Base-by-base conservation (phyloP, 352 stramenopile species). In the Paralagenidium karlingii region DNA sequence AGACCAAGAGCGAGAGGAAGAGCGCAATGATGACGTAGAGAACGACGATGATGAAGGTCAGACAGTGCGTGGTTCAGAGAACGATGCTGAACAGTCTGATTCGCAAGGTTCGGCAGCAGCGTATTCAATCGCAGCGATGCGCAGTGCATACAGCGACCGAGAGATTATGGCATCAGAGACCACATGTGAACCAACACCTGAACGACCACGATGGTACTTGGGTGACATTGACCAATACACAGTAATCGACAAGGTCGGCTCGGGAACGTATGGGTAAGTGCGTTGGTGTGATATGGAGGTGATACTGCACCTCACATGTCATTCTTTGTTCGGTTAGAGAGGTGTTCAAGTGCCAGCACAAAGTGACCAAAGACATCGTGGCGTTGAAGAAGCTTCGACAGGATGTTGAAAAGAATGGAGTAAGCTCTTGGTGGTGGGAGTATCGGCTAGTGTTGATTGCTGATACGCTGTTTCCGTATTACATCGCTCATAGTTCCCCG, bases 311-410 rank as follows among this genome's bases (percentile, higher is more conserved):
- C n/a, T 21, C 6, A 25, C 12, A 19, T 55, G 3, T 53, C 34
- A 40, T 9, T 27, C 15, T 31, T 13, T 51, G 21, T 51, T 34
- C n/a, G 24, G 33, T 5, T 36, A 84, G 78, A 20, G 78, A 91
- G 58, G 78, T 91, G 24, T 91, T 89, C 47, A 91, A 91, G 53
- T 88, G 75, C 38, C 75, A 88, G 29, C 75, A 91, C 45, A 91
- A 88, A 24, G 48, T 88, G 12, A 83, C 75, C 2, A 89, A 89
- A 41, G 73, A 91, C 37, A 86, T 91, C 44, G 78, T 89, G 11
- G 78, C 78, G 5, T 49, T 91, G 8, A 91, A 91, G 56, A 91
- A 88, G 33, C 58, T 91, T 15, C 57, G 78, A n/a, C 62, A 68
- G 1, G 71, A 91, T 38, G 71, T 88, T 0, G 78, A 91, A 34